Percentiles rank a stretch among this genome's conserved stretches.
These are phyloP conservation scores for Artemisia annua DNA, from an alignment of 129 eudicot genomes.

Conservation along the genomic window DNA sequence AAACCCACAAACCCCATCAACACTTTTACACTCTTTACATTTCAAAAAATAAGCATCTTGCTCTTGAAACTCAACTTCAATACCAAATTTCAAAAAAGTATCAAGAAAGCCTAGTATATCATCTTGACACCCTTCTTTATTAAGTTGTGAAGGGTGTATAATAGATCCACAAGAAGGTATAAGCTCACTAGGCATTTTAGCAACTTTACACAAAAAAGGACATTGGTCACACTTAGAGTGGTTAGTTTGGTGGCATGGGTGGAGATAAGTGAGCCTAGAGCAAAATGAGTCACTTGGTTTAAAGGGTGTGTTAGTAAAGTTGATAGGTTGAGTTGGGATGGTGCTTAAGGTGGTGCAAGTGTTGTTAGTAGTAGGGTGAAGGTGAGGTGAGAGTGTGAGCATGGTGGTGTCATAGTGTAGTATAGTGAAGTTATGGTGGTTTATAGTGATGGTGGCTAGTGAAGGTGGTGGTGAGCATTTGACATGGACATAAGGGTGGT, in stretches of 20 bases:
- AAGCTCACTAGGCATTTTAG: conserved; percentile 63
- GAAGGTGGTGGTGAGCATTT: conserved; percentile 55
- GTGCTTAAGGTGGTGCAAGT: conserved; percentile 38
- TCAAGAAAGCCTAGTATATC: conserved; percentile 73
- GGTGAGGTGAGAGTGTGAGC: conserved; percentile 51
- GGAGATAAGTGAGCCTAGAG: conserved; percentile 68
- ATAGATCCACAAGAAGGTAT: conserved; percentile 49
- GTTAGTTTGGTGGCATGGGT: conserved; percentile 66
- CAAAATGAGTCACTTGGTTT: conserved; percentile 71
- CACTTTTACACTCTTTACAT: conserved; percentile 53
- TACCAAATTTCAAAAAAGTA: conserved; percentile 46
- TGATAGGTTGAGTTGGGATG: conserved; percentile 47
- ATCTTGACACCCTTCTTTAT: conserved; percentile 55
- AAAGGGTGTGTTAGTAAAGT: conserved; percentile 58
- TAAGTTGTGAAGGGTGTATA: conserved; percentile 26
- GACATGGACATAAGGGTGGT: conserved; percentile 92
- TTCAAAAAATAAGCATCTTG: conserved; percentile 53
- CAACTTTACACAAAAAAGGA: conserved; percentile 60
- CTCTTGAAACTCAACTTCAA: conserved; percentile 63
- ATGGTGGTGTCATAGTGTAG: conserved; percentile 49
- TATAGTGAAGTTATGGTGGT: conserved; percentile 65
- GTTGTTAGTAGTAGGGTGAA: conserved; percentile 18
- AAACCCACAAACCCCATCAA: conserved; percentile 69
- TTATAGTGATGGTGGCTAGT: conserved; percentile 59
- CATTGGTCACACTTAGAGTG: conserved; percentile 70